A percentile compares a stretch with the other conserved stretches of the same genome.
These are phyloP conservation scores for Cladosporium sp. DNA, from an alignment of 2,329 filamentous ascomycete species.

Conservation along the genomic window DNA sequence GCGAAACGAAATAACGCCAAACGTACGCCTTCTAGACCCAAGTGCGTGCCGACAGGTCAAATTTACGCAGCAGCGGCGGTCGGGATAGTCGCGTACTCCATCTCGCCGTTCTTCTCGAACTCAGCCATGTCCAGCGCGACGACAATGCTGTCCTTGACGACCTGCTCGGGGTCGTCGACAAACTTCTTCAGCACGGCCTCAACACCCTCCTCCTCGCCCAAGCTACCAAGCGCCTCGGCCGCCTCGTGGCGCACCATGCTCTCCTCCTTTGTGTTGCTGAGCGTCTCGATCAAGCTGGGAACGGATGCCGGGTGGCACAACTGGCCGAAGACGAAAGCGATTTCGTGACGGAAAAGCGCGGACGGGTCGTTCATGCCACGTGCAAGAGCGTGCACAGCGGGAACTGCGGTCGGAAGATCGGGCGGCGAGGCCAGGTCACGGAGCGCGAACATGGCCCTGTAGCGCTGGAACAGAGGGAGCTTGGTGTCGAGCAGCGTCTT, in stretches of 20 bases:
- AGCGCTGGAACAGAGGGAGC: conserved; percentile 80
- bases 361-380: conserved; percentile 79
- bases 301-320: conserved; percentile 95
- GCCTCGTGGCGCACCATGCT: conserved; percentile 98
- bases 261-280: conserved; percentile 73
- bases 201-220: conserved; percentile 89
- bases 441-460: conserved; percentile 96
- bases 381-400: conserved; percentile 80
- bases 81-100: conserved; percentile 88
- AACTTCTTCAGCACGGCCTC: conserved; percentile 79
- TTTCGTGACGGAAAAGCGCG: conserved; percentile 92
- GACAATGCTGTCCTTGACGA: conserved; percentile 89
- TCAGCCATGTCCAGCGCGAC: conserved; percentile 98
- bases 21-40: neutral
- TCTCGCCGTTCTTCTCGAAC: conserved; percentile 81
- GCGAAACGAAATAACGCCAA: neutral
- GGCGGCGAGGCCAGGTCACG: conserved; percentile 92
- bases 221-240: conserved; percentile 87
- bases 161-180: conserved; percentile 81
- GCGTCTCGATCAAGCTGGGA: conserved; percentile 70
- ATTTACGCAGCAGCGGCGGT: conserved; percentile 9
- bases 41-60: neutral
- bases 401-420: conserved; percentile 78
- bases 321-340: conserved; percentile 97
- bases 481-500: conserved; percentile 70